Evolutionary conservation across 2,329 filamentous ascomycete species (phyloP).

Genomic region (Chaetomiaceae sp.): DNA sequence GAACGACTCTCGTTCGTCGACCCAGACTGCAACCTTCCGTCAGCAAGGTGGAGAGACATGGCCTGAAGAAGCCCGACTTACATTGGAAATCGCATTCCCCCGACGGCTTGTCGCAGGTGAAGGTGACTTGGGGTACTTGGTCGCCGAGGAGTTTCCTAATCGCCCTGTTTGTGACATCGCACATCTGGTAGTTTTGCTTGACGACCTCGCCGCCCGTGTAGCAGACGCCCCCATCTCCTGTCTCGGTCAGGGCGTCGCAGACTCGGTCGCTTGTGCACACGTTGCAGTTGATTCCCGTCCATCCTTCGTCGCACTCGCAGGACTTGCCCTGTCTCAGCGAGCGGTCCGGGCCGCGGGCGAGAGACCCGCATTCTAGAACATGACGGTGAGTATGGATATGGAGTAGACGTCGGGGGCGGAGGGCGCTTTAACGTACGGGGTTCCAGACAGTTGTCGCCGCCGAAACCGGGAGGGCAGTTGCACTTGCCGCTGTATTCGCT

Average conservation of each 20-base stretch:
- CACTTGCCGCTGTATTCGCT: conserved; percentile 91
- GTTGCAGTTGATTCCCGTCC: conserved; percentile 97
- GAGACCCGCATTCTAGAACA: conserved; percentile 74
- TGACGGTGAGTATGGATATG: conserved; percentile 3
- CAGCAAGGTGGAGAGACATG: background rate
- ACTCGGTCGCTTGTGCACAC: conserved; percentile 80
- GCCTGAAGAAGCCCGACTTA: conserved; percentile 39
- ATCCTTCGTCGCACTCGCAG: conserved; percentile 88
- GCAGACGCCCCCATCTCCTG: conserved; percentile 76
- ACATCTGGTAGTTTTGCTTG: conserved; percentile 95
- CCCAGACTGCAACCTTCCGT: conserved; percentile 67
- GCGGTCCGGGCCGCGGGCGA: conserved; percentile 75
- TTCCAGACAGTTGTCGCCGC: conserved; percentile 85
- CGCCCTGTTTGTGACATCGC: conserved; percentile 93
- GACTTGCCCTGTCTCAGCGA: conserved; percentile 64
- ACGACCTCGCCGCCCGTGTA: conserved; percentile 88
- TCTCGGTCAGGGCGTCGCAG: conserved; percentile 84
- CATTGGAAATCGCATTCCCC: conserved; percentile 91
- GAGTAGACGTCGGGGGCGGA: background rate
- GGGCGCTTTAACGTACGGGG: conserved; percentile 53
- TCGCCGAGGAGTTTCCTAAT: conserved; percentile 82
- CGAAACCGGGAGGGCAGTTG: conserved; percentile 85
- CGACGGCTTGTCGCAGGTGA: conserved; percentile 74
- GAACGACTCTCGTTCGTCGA: conserved; percentile 89
- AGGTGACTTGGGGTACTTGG: conserved; percentile 87